Base-by-base conservation (phyloP, 164 flowering plant species). In the Echeveria elegans region DNA sequence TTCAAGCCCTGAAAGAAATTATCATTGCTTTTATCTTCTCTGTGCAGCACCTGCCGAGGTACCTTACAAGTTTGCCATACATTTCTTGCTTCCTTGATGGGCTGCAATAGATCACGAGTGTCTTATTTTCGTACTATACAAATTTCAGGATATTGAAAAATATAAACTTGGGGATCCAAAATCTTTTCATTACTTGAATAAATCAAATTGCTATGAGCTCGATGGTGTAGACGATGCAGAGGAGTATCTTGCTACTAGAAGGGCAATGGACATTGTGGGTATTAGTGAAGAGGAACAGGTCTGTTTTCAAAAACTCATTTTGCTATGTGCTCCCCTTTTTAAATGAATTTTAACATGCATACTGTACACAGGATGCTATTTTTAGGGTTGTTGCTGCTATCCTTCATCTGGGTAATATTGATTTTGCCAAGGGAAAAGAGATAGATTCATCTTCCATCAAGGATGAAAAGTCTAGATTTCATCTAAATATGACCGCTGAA, bases 201-300 rank as follows among this genome's bases (percentile, higher is more conserved):
- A 94, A 73, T 88, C 98, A 29, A 86, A 72, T 65, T 91, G 91
- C 75, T 89, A 76, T 80, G 80, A 77, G 65, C 78, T 94, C 68
- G 95, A 88, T 82, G 96, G 95, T n/a, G 83, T 94, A 58, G 79
- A 79, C 80, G 99, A 94, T 82, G 78, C 87, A 47, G 79, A 86
- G 52, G 99, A 94, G 70, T 94, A 91, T 77, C 93, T 87, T 67
- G 96, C 88, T 52, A 91, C 96, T 63, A 83, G 94, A 82, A 84
- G 97, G 78, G 98, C 98, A 21, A 94, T 94, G 97, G 99, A 91
- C 76, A 74, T 94, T 26, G 99, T 94, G 71, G 99, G 99, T 65
- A 94, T 94, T 70, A 86, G 89, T 77, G 96, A 83, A 66, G 83
- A 86, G 68, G 97, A 94, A 61, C 98, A 93, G 96, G 98, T 90